These are phyloP conservation scores for Colletotrichum spaethianum DNA, from an alignment of 2,329 filamentous ascomycete genomes.

Conservation along the genomic window DNA sequence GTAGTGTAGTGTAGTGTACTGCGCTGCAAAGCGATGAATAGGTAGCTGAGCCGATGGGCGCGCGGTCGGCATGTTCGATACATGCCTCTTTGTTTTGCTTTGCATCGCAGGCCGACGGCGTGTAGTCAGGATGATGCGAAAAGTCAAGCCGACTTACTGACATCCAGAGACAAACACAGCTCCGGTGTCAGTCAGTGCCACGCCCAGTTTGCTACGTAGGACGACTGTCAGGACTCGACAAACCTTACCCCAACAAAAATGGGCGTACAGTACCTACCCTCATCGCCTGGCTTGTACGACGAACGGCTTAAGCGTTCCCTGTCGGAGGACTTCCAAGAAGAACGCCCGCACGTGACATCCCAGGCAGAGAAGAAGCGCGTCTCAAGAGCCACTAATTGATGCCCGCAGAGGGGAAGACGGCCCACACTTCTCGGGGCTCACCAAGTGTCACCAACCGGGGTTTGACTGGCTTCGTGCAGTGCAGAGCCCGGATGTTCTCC, in stretches of 20 bases:
- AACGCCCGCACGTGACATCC: conserved; percentile 21
- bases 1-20: background rate
- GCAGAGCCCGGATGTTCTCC: conserved; percentile 5
- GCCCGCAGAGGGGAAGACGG: background rate
- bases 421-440: conserved; percentile 24
- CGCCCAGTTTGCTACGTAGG: background rate
- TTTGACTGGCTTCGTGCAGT: conserved; percentile 3
- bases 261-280: background rate
- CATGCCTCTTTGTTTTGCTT: background rate
- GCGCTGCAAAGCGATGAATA: background rate
- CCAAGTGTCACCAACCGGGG: conserved; percentile 25
- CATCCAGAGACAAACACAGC: background rate
- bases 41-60: background rate
- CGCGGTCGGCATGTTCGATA: background rate
- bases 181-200: background rate
- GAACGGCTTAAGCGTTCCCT: conserved; percentile 30
- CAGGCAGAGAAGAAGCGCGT: background rate
- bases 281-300: conserved; percentile 12
- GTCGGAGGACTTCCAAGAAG: conserved; percentile 1
- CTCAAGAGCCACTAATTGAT: background rate
- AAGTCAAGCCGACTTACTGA: background rate
- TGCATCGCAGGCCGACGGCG: background rate
- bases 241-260: conserved; percentile 7
- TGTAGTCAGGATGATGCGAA: background rate
- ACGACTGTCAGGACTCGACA: background rate